Percentiles rank a stretch among this genome's conserved stretches.
Conservation (phyloP, 768 basidiomycete species). For the Suillus variegatus region DNA sequence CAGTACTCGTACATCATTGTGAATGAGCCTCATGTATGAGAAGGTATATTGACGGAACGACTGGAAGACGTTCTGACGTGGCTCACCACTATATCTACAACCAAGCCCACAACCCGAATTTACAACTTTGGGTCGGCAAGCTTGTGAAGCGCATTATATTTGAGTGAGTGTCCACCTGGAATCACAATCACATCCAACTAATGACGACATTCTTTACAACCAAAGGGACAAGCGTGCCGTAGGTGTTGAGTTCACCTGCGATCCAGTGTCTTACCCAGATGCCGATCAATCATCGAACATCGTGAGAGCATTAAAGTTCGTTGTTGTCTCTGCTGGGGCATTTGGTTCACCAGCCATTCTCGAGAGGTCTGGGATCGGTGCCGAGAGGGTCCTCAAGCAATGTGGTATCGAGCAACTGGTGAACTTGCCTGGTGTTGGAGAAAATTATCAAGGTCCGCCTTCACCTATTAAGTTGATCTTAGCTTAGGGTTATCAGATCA, state of each 20-base stretch:
- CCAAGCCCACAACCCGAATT: too few species aligned
- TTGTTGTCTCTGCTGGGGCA: conserved; percentile 41
- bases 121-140: too few species aligned
- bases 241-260: conserved; percentile 38
- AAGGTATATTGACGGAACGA: too few species aligned
- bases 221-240: conserved; percentile 35
- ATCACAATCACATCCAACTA: too few species aligned
- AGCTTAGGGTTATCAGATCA: conserved; percentile 27
- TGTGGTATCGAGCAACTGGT: conserved; percentile 31
- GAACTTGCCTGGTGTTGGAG: conserved; percentile 44
- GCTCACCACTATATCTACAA: too few species aligned
- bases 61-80: too few species aligned
- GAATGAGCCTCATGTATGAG: too few species aligned
- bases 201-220: too few species aligned
- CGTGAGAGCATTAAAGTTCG: conserved; percentile 34
- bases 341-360: conserved; percentile 52
- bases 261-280: conserved; percentile 25
- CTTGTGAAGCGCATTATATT: too few species aligned
- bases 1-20: too few species aligned
- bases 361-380: conserved; percentile 52
- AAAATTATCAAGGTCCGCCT: conserved; percentile 39
- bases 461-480: too few species aligned
- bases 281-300: conserved; percentile 8
- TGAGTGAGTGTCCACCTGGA: too few species aligned
- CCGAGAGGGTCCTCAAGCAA: conserved; percentile 27